Evolutionary conservation across 495 filamentous ascomycete genomes (phyloP).

Genomic region (Cercophora sp.): DNA sequence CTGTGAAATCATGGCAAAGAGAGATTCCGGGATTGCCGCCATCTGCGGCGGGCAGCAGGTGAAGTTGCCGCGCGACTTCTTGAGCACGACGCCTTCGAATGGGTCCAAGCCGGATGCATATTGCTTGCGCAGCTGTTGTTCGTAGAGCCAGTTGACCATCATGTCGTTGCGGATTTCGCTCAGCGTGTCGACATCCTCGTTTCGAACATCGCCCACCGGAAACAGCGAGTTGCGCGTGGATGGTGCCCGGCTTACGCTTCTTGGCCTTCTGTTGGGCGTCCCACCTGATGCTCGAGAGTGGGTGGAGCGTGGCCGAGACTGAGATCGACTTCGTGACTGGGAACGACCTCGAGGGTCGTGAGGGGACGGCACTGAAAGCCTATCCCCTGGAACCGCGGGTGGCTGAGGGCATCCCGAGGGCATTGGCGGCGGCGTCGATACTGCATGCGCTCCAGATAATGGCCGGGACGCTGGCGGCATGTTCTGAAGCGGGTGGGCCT

Average conservation of each 20-base stretch:
- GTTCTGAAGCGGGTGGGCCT: not conserved
- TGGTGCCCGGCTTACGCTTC: conserved; percentile 1
- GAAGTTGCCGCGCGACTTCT: conserved; percentile 51
- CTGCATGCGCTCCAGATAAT: not conserved
- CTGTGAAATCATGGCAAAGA: conserved; percentile 47
- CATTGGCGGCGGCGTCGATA: not conserved
- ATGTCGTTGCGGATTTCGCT: conserved; percentile 54
- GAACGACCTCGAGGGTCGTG: conserved; percentile 4
- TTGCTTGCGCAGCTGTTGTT: conserved; percentile 54
- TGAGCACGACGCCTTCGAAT: conserved; percentile 59
- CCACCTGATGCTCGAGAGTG: not conserved
- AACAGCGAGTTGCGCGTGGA: conserved; percentile 36
- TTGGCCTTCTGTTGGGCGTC: not conserved
- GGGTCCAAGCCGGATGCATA: conserved; percentile 50
- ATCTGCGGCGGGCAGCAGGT: conserved; percentile 55
- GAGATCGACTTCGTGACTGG: too few relatives aligned
- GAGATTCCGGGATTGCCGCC: conserved; percentile 38
- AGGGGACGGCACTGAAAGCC: conserved; percentile 13
- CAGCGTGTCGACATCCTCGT: conserved; percentile 35
- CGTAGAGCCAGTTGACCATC: conserved; percentile 59
- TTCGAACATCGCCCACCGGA: conserved; percentile 45
- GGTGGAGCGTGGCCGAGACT: too few relatives aligned
- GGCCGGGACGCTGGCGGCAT: too few relatives aligned
- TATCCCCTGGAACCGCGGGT: conserved; percentile 4
- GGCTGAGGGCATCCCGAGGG: not conserved